Base-by-base conservation (phyloP, 2,329 filamentous ascomycete species). In the Cordyceps farinosa region DNA sequence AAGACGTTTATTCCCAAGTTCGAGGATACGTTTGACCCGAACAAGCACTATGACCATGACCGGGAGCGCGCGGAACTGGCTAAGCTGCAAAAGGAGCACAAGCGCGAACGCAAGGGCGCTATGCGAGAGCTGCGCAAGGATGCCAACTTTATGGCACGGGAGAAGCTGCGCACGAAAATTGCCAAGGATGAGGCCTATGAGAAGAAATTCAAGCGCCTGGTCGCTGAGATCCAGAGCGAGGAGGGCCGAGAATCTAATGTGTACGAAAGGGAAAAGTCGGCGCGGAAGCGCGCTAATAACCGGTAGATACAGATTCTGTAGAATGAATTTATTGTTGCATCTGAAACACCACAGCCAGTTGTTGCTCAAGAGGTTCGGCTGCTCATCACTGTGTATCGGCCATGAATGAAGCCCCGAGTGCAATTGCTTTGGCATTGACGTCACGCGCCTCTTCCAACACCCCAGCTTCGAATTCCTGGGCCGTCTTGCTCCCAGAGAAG, bases 11-110 rank as follows among this genome's bases (percentile, higher is more conserved):
- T 97, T 53, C 95, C 95, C 76, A 97, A 96, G 76, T 99, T 98
- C 79, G 95, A 98, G 79, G 94, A 97, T 74, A 84, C 86, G 64
- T 99, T 92, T 84, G 95, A 96, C 75, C 95, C 95, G 3, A 87
- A 90, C 79, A 94, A 92, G 79, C 95, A 98, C 83, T 98, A 99
- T 84, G 96, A 99, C 73, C 92, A 92, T 1, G 90, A 99, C 77
- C 89, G 88, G 69, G 92, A 97, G 77, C 90, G 95, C 40, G 89
- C 91, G 29, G 92, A 97, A 72, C 78, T 90, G 66, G 88, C 88
- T 72, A 95, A 93, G 76, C 84, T 99, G 72, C 88, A 88, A 79
- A 88, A 88, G 66, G 94, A 98, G 80, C 91, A 93, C 84, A 97
- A 96, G 87, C 87, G 90, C 73, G 95, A 99, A 83, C 86, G 87